Evolutionary conservation across 2,329 filamentous ascomycete genomes (phyloP), one percentile per base, ranked within the genome.

Genomic region (Myriangium duriaei): DNA sequence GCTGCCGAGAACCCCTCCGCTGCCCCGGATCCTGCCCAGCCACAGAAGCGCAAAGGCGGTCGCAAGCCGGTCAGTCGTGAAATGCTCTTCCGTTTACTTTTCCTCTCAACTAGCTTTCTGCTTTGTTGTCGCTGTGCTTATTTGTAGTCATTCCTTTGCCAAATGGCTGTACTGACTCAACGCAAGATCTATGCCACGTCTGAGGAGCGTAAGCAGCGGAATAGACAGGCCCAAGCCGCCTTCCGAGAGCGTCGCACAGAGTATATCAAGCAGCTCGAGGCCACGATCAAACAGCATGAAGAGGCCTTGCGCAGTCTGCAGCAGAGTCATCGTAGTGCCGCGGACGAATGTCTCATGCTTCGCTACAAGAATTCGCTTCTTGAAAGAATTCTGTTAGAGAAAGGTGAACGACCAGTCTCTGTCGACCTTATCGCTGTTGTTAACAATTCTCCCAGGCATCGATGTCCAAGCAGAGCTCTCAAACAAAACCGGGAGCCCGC

Each of bases 211-310:
- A 96, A 98, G 67, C 91, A 96, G 64, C 77, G 91, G 48, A 98
- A 98, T 58, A 72, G 91, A 51, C 91, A 96, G 66, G 91, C 91
- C 33, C 91, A 98, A 64, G 91, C 91, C 39, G 91, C 91, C 41
- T 98, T 98, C 55, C 80, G 91, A 50, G 91, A 98, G 64, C 81
- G 91, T 48, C 79, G 91, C 42, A 96, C 88, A 39, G 91, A 98
- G 67, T 98, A 98, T 61, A 98, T 98, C 67, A 96, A 96, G 67
- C 91, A 98, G 61, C 74, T 98, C 16, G 91, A 98, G 64, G 85
- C 88, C 51, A 93, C 87, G 40, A 96, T 98, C 62, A 88, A 91
- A 55, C 83, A 91, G 50, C 88, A 96, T 69, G 91, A 98, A 63
- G 85, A 92, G 52, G 88, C 85, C 51, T 70, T 96, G 40, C 83